These are phyloP conservation scores for Colletotrichum tamarilloi DNA, from an alignment of 2,329 filamentous ascomycete genomes.

Conservation along the genomic window DNA sequence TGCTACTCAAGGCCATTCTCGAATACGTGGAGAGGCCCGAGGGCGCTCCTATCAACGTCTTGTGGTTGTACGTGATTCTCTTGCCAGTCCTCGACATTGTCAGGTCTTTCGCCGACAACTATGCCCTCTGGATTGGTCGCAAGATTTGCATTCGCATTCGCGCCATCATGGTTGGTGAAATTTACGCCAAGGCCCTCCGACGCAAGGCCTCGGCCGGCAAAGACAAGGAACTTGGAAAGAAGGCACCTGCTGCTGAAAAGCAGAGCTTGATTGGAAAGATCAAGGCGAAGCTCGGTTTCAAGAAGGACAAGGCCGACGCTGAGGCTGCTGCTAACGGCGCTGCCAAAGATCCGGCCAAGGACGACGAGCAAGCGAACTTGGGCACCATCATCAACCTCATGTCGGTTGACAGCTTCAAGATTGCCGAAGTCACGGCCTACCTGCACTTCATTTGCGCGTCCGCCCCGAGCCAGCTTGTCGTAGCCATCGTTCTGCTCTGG, in stretches of 20 bases:
- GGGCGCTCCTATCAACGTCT: conserved; percentile 81
- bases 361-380: conserved; percentile 84
- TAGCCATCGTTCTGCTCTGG: conserved; percentile 86
- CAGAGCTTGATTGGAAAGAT: conserved; percentile 59
- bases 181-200: conserved; percentile 94
- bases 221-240: conserved; percentile 77
- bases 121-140: conserved; percentile 91
- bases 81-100: conserved; percentile 86
- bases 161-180: conserved; percentile 95
- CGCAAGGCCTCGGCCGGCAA: conserved; percentile 85
- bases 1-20: conserved; percentile 90
- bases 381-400: conserved; percentile 99
- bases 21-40: conserved; percentile 91
- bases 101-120: conserved; percentile 84
- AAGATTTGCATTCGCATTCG: conserved; percentile 94
- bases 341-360: conserved; percentile 50
- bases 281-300: conserved; percentile 69
- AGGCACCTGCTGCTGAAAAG: conserved; percentile 49
- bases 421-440: conserved; percentile 93
- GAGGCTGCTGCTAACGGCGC: conserved; percentile 47
- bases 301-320: conserved; percentile 51
- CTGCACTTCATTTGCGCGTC: conserved; percentile 95
- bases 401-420: conserved; percentile 99
- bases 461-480: conserved; percentile 86
- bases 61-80: conserved; percentile 95